These are phyloP conservation scores for Sonneratia alba DNA, from an alignment of 345 rosid species.

Conservation along the genomic window DNA sequence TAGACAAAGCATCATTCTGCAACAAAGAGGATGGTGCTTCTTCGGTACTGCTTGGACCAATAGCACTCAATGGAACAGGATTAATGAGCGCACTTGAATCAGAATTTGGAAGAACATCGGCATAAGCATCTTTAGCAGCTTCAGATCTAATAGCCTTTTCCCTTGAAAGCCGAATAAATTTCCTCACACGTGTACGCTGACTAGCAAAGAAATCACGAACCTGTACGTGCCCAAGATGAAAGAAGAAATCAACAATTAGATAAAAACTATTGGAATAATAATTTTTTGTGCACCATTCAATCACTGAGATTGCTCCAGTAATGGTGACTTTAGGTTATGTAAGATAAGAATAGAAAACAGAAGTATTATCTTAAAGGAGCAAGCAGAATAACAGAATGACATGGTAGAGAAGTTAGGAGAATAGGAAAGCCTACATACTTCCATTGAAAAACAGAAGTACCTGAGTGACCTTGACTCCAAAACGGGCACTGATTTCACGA, in stretches of 20 bases:
- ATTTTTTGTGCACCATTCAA: not conserved
- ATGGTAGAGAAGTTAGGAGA: not conserved
- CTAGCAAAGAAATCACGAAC: slow-evolving; percentile 81
- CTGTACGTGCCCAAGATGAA: slow-evolving; percentile 19
- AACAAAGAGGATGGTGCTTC: slow-evolving; percentile 45
- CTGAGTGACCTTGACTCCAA: slow-evolving; percentile 84
- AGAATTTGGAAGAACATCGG: slow-evolving; percentile 22
- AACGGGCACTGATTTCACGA: slow-evolving; percentile 84
- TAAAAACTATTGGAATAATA: not conserved
- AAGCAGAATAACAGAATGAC: not conserved
- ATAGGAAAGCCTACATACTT: not conserved
- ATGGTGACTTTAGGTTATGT: not conserved
- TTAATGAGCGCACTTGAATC: slow-evolving; percentile 31
- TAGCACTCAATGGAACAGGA: slow-evolving; percentile 39
- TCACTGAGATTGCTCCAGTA: not conserved
- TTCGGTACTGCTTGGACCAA: slow-evolving; percentile 31
- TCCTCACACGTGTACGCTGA: slow-evolving; percentile 84
- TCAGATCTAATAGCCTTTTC: slow-evolving; percentile 49
- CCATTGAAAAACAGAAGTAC: slow-evolving; percentile 18
- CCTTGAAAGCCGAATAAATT: slow-evolving; percentile 61
- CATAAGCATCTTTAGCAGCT: slow-evolving; percentile 18
- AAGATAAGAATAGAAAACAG: not conserved
- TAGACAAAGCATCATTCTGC: slow-evolving; percentile 43
- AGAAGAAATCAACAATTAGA: not conserved
- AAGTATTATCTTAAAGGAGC: not conserved